Evolutionary conservation across 495 filamentous ascomycete genomes (phyloP).

Genomic region (Podospora fimiseda): DNA sequence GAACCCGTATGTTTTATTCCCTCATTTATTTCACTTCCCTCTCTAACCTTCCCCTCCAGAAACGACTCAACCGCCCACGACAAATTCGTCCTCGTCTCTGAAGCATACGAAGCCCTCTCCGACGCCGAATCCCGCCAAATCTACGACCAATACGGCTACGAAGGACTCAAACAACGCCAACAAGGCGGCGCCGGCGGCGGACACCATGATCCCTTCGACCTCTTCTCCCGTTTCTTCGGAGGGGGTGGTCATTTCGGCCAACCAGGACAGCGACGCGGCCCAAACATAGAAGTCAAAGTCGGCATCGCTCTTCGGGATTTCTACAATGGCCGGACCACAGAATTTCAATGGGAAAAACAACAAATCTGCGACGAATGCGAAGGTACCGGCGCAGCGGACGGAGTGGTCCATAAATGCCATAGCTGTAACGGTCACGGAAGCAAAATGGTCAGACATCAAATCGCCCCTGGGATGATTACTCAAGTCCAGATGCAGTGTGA

Average conservation of each 20-base stretch:
- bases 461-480: slow-evolving; percentile 95
- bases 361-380: slow-evolving; percentile 90
- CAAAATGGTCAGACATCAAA: slow-evolving; percentile 76
- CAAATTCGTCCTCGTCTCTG: slow-evolving; percentile 91
- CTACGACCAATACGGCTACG: slow-evolving; percentile 94
- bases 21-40: background rate
- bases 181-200: slow-evolving; percentile 59
- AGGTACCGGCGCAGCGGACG: slow-evolving; percentile 77
- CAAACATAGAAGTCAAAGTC: slow-evolving; percentile 84
- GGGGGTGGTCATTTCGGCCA: slow-evolving; percentile 76
- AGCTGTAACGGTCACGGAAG: slow-evolving; percentile 72
- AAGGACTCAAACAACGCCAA: slow-evolving; percentile 73
- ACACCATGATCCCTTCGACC: slow-evolving; percentile 91
- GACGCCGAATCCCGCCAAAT: slow-evolving; percentile 76
- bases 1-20: slow-evolving; percentile 68
- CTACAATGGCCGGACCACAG: slow-evolving; percentile 79
- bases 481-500: slow-evolving; percentile 91
- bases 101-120: slow-evolving; percentile 92
- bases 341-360: slow-evolving; percentile 89
- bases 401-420: slow-evolving; percentile 68
- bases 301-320: slow-evolving; percentile 83
- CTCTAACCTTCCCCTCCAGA: slow-evolving; percentile 7
- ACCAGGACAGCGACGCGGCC: slow-evolving; percentile 71
- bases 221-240: slow-evolving; percentile 97
- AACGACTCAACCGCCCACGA: slow-evolving; percentile 68